Base-by-base conservation (phyloP, 371 early-diverging fungal species). In the Mortierella sp. region DNA sequence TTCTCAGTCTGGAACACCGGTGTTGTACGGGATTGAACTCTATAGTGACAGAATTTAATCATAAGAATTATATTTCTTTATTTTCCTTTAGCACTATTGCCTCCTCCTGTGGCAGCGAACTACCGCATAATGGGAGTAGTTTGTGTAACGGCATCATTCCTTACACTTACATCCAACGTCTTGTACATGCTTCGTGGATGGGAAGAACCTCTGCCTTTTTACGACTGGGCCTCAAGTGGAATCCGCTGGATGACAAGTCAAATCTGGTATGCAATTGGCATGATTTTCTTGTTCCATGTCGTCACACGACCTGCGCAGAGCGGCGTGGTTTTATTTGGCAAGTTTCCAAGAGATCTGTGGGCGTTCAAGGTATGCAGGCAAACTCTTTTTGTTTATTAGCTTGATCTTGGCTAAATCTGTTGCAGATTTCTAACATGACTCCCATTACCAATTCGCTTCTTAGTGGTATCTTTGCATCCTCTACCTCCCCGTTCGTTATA, bases 221-320 rank as follows among this genome's bases (percentile, higher is more conserved):
- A 75, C 28, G 81, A 75, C 43, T 71, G 75, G 75, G 66, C 81
- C 5, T 75, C 75, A 7, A 68, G 59, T 31, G 68, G 68, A 3
- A 70, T 80, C 51, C 70, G 81, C 15, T 80, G 81, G 81, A 64
- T 80, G 81, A 75, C 81, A 1, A 80, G 81, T 28, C 81, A 80
- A 49, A 67, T 80, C 45, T 80, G 81, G 81, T 80, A 80, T 42
- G 81, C 81, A 8, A 80, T 80, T 28, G 81, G 75, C 26, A 80
- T 80, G 81, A 80, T 80, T 32, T 75, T 80, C 34, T 28, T 80
- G 53, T 75, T 80, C 49, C 81, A 80, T 61, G 75, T 80, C 23
- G 75, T 80, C 26, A 80, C 81, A 29, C 51, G 81, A 22, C 81
- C 81, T 40, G 81, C 81, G 2, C 81, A 80, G 37, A 75, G 75